Base-by-base conservation (phyloP, 2,329 filamentous ascomycete genomes). In the Fusarium dimerum region DNA sequence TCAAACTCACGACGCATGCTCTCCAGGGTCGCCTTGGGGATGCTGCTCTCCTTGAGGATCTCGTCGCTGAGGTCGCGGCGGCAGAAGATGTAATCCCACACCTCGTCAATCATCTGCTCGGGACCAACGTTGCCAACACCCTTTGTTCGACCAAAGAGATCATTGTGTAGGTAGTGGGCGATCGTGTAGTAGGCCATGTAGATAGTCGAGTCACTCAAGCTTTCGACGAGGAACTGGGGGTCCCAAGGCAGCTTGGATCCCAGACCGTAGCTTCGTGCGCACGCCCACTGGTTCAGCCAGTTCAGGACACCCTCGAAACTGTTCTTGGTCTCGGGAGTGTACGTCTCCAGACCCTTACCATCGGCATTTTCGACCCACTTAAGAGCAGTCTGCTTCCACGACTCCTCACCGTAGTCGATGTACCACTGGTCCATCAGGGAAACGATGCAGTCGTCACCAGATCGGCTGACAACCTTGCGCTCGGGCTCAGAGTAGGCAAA, bases 391-490 rank as follows among this genome's bases (percentile, higher is more conserved):
- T 89, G 76, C 68, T 89, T 89, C 94, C 94, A 97, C 45, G 87
- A 82, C 41, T 90, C 90, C 74, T 92, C 89, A 56, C 94, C 94
- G 67, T 99, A 99, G 75, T 97, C 93, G 65, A 99, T 79, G 76
- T 96, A 99, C 92, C 94, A 99, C 74, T 99, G 94, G 65, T 97
- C 93, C 68, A 97, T 86, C 61, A 93, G 86, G 30, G 92, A 89
- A 54, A 94, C 93, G 52, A 96, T 92, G 70, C 94, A 97, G 62
- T 95, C 90, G 67, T 97, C 93, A 29, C 88, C 90, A 63, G 90
- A 95, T 72, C 94, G 83, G 68, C 88, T 93, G 55, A 95, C 85
- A 60, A 97, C 94, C 72, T 88, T 84, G 64, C 89, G 88, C 72
- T 97, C 92, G 3, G 94, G 94, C 72, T 99, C 94, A 12, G 90